Evolutionary conservation across 1,139 yeast genomes (phyloP).

Genomic region (Taiozyma sp.): DNA sequence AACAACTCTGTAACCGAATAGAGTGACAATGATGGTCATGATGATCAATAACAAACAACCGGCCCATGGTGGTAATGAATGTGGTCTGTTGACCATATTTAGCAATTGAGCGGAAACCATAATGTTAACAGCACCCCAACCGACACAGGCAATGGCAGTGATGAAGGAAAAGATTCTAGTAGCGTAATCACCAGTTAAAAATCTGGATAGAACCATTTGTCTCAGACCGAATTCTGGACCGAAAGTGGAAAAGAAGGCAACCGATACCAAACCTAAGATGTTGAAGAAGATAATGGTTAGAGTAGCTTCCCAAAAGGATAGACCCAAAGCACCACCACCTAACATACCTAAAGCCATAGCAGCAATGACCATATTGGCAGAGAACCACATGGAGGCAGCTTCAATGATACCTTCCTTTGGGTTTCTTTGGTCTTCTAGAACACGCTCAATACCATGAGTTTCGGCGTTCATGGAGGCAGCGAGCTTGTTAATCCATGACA

Average conservation of each 20-base stretch:
- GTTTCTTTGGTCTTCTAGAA: slow-evolving; percentile 38
- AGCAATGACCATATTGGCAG: slow-evolving; percentile 87
- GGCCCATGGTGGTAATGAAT: slow-evolving; percentile 81
- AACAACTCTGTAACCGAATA: slow-evolving; percentile 81
- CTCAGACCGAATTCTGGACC: slow-evolving; percentile 86
- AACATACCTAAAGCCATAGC: slow-evolving; percentile 79
- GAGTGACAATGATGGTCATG: slow-evolving; percentile 69
- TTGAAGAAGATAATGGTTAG: slow-evolving; percentile 68
- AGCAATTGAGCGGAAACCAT: slow-evolving; percentile 86
- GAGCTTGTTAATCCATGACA: slow-evolving; percentile 28
- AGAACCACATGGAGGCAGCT: slow-evolving; percentile 90
- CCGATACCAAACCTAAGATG: slow-evolving; percentile 68
- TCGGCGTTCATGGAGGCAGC: slow-evolving; percentile 38
- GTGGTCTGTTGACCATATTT: slow-evolving; percentile 61
- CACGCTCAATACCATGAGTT: slow-evolving; percentile 43
- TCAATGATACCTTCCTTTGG: slow-evolving; percentile 55
- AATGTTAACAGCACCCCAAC: slow-evolving; percentile 94
- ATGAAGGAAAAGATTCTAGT: slow-evolving; percentile 75
- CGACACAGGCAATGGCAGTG: slow-evolving; percentile 83
- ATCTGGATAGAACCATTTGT: slow-evolving; percentile 81
- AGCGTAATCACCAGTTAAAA: slow-evolving; percentile 69
- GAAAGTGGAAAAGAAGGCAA: slow-evolving; percentile 77
- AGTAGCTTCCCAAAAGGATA: slow-evolving; percentile 64
- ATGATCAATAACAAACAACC: slow-evolving; percentile 74
- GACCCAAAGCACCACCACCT: slow-evolving; percentile 43